These are phyloP conservation scores for Cochlearia excelsa DNA, from an alignment of 345 rosid species.

Conservation along the genomic window DNA sequence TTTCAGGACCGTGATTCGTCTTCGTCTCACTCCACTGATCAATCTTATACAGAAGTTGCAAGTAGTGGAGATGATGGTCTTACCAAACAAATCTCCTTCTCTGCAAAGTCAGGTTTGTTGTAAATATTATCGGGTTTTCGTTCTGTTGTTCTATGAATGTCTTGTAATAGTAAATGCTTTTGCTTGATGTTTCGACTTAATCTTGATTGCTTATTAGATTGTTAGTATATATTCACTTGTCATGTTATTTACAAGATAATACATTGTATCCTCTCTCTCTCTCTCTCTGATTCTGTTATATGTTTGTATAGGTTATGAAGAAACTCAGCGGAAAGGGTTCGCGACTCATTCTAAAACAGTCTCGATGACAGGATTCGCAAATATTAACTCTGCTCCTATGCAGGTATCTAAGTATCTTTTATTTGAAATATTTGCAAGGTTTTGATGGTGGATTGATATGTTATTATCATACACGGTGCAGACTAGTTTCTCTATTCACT, in stretches of 20 bases:
- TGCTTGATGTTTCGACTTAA: conserved; percentile 14
- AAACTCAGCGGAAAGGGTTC: conserved; percentile 38
- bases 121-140: not conserved
- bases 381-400: conserved; percentile 42
- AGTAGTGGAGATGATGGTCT: conserved; percentile 45
- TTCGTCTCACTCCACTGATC: conserved; percentile 72
- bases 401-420: conserved; percentile 41
- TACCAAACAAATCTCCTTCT: conserved; percentile 30
- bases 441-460: conserved; percentile 14
- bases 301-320: conserved; percentile 47
- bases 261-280: not conserved
- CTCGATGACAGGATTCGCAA: conserved; percentile 45
- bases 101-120: conserved; percentile 35
- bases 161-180: not conserved
- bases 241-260: conserved; percentile 1
- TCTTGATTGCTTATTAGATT: conserved; percentile 7
- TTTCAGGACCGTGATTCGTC: conserved; percentile 68
- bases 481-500: conserved; percentile 48
- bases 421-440: conserved; percentile 13
- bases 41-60: conserved; percentile 60
- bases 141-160: not conserved
- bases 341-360: conserved; percentile 40
- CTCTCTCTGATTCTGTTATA: not conserved
- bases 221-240: conserved; percentile 6
- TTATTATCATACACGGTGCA: conserved; percentile 27